A percentile compares a stretch with the other conserved stretches of the same genome.
Conservation (phyloP, 2,329 filamentous ascomycete species). For the Aspergillus sp. region DNA sequence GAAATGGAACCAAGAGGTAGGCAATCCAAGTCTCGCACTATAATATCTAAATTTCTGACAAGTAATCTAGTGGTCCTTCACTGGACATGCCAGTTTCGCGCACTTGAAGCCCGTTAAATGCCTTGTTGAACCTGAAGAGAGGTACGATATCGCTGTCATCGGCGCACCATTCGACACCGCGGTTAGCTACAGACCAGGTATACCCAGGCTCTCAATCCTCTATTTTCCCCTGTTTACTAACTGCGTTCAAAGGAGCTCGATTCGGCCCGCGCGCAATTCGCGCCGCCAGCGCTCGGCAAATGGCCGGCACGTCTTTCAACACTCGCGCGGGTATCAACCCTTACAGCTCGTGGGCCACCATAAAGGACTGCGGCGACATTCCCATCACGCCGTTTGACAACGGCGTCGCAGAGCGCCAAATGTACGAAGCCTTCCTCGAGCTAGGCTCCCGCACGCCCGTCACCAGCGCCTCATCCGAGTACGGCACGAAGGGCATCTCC, state of each 20-base stretch:
- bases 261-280: conserved; percentile 89
- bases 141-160: conserved; percentile 70
- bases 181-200: conserved; percentile 67
- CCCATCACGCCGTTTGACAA: conserved; percentile 87
- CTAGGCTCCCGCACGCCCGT: conserved; percentile 54
- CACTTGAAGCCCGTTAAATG: conserved; percentile 70
- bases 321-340: conserved; percentile 79
- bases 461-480: conserved; percentile 26
- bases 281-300: conserved; percentile 78
- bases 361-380: conserved; percentile 89
- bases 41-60: not conserved
- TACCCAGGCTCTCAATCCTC: not conserved
- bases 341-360: conserved; percentile 72
- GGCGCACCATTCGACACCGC: conserved; percentile 75
- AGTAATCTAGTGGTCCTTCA: conserved; percentile 60
- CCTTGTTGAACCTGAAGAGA: conserved; percentile 62
- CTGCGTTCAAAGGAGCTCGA: conserved; percentile 55
- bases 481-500: conserved; percentile 33
- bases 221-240: not conserved
- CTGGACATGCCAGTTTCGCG: conserved; percentile 73
- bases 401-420: conserved; percentile 74
- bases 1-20: conserved; percentile 51
- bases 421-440: conserved; percentile 76
- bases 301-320: conserved; percentile 78
- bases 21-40: not conserved